Conservation (phyloP, 257 asterid species). For the Verbena officinalis region DNA sequence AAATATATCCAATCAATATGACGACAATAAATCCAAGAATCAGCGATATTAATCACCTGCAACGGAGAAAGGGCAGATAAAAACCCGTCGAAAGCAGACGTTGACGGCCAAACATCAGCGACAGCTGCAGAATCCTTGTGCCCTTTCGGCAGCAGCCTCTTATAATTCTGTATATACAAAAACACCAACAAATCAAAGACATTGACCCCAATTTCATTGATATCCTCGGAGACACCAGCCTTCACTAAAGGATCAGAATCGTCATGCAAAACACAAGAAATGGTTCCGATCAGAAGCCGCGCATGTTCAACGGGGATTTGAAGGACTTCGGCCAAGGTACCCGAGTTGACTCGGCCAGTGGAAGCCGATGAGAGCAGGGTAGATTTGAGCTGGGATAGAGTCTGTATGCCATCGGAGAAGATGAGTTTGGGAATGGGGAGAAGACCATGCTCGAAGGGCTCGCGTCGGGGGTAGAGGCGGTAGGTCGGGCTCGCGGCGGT, state of each 20-base stretch:
- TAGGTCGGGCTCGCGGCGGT: constrained; percentile 29
- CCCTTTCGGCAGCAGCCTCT: constrained; percentile 86
- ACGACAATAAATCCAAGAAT: not conserved
- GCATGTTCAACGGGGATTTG: constrained; percentile 68
- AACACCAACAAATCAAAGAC: constrained; percentile 79
- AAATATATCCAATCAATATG: constrained; percentile 13
- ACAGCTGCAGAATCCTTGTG: constrained; percentile 93
- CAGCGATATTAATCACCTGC: constrained; percentile 46
- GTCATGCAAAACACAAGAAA: constrained; percentile 57
- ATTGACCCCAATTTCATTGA: constrained; percentile 65
- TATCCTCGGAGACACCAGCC: constrained; percentile 42
- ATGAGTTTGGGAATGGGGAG: constrained; percentile 81
- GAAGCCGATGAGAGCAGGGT: constrained; percentile 58
- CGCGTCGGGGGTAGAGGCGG: constrained; percentile 78
- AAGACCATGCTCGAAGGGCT: constrained; percentile 88
- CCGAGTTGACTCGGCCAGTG: constrained; percentile 45
- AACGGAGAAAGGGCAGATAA: constrained; percentile 81
- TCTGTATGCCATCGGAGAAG: constrained; percentile 71
- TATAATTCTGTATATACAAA: constrained; percentile 78
- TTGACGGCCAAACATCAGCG: constrained; percentile 96
- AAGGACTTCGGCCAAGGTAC: constrained; percentile 47
- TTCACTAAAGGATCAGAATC: constrained; percentile 64
- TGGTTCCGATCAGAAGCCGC: constrained; percentile 70
- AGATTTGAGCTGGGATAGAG: constrained; percentile 67
- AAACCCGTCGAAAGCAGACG: constrained; percentile 85